These are phyloP conservation scores for Uronychia setigera DNA, from an alignment of 73 alveolate species.

Conservation along the genomic window DNA sequence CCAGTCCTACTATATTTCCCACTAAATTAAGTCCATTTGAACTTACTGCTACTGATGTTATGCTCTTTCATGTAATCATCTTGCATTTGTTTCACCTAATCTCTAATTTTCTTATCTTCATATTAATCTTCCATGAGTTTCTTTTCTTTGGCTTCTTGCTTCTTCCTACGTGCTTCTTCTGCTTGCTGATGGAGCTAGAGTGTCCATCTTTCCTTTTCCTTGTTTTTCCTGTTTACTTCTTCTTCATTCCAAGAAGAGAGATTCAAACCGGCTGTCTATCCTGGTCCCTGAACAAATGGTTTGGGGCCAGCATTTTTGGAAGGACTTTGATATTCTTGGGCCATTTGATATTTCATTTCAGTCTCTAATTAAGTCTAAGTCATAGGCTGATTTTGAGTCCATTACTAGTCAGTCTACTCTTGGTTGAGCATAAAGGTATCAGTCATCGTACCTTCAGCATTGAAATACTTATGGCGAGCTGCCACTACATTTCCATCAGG, in stretches of 20 bases:
- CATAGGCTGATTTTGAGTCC: too few relatives aligned
- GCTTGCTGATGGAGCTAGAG: not conserved
- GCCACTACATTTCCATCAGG: not conserved
- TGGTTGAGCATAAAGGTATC: not conserved
- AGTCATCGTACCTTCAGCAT: not conserved
- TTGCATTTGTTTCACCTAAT: not conserved
- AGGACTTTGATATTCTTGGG: not conserved
- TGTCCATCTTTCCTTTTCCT: not conserved
- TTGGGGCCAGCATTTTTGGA: not conserved
- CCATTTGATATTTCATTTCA: too few relatives aligned
- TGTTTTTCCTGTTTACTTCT: not conserved
- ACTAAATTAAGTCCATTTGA: not conserved
- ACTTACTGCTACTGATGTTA: not conserved
- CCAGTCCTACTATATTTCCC: not conserved
- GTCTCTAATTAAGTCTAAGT: too few relatives aligned
- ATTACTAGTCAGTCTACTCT: too few relatives aligned
- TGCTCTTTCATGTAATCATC: not conserved
- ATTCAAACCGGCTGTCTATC: not conserved
- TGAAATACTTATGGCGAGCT: not conserved
- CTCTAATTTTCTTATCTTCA: not conserved
- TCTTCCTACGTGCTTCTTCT: not conserved
- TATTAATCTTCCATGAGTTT: not conserved
- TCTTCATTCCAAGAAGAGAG: not conserved
- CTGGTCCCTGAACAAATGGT: too few relatives aligned
- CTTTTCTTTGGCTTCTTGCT: not conserved